Percentiles rank a stretch among this genome's conserved stretches.
These are phyloP conservation scores for Penicillium pulvis DNA, from an alignment of 495 filamentous ascomycete genomes.

Conservation along the genomic window DNA sequence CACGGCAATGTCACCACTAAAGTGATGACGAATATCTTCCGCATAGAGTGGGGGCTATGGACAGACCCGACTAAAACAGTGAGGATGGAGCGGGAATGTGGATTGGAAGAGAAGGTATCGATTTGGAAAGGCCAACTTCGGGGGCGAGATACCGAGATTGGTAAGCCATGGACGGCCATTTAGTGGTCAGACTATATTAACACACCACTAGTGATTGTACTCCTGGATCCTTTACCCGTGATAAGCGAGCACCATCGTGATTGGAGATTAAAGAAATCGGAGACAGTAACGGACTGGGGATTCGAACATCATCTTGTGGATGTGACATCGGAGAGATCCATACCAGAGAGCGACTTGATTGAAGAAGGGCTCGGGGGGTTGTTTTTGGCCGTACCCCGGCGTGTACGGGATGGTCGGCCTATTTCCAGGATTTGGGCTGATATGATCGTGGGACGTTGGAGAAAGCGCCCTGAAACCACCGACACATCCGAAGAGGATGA, in stretches of 20 bases:
- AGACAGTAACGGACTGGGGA: neutral
- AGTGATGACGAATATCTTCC: constrained; percentile 16
- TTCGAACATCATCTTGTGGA: no score
- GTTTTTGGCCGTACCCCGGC: neutral
- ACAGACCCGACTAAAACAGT: constrained; percentile 9
- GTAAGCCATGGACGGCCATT: constrained; percentile 1
- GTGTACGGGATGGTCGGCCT: neutral
- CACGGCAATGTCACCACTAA: constrained; percentile 1
- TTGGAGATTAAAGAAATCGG: neutral
- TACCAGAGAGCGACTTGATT: neutral
- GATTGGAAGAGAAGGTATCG: constrained; percentile 15
- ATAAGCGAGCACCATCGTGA: constrained; percentile 4
- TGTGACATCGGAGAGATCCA: neutral
- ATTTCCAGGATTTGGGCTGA: neutral
- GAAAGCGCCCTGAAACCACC: neutral
- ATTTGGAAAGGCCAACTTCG: constrained; percentile 13
- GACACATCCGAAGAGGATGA: neutral
- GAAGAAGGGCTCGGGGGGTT: neutral
- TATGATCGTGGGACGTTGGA: neutral
- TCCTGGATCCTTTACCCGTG: constrained; percentile 17
- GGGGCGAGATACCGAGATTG: constrained; percentile 8
- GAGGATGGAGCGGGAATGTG: constrained; percentile 11
- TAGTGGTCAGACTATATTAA: neutral
- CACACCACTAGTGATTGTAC: constrained; percentile 9
- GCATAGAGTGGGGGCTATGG: constrained; percentile 13